Percentiles rank a stretch among this genome's conserved stretches.
Conservation (phyloP, 164 flowering plant genomes). For the Magnolia changhungtana region DNA sequence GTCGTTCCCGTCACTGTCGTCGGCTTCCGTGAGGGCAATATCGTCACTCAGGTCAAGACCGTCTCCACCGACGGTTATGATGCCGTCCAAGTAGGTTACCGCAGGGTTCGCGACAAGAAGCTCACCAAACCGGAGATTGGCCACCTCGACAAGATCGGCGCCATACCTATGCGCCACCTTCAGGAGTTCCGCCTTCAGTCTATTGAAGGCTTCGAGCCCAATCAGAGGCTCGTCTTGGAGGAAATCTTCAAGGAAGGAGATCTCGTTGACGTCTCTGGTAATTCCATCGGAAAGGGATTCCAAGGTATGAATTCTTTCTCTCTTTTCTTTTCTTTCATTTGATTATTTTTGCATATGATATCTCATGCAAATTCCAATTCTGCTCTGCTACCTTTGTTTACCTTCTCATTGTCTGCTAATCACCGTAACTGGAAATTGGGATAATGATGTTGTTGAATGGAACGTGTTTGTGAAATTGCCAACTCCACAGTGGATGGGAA, state of each 20-base stretch:
- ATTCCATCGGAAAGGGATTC: slow-evolving; percentile 93
- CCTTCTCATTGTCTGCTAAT: no score
- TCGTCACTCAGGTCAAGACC: slow-evolving; percentile 91
- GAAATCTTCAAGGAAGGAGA: slow-evolving; percentile 90
- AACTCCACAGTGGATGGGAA: no score
- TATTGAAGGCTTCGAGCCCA: slow-evolving; percentile 69
- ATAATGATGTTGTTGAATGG: no score
- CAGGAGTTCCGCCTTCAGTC: slow-evolving; percentile 83
- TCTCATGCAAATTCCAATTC: no score
- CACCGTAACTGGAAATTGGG: no score
- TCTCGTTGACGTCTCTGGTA: slow-evolving; percentile 89
- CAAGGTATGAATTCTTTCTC: slow-evolving; percentile 56
- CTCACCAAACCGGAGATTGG: slow-evolving; percentile 90
- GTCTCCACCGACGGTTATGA: slow-evolving; percentile 82
- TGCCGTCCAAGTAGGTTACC: slow-evolving; percentile 88
- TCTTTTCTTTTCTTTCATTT: background rate
- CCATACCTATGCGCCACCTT: slow-evolving; percentile 81
- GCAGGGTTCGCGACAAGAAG: slow-evolving; percentile 78
- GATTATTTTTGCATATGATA: background rate
- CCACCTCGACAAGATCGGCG: slow-evolving; percentile 70
- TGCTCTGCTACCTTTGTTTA: no score
- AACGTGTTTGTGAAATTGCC: no score
- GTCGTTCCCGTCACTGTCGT: slow-evolving; percentile 92
- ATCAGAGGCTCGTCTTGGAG: slow-evolving; percentile 52
- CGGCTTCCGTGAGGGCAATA: slow-evolving; percentile 90